These are phyloP conservation scores for Apophysomyces trapeziformis DNA, from an alignment of 371 early-diverging fungal genomes.

Conservation along the genomic window DNA sequence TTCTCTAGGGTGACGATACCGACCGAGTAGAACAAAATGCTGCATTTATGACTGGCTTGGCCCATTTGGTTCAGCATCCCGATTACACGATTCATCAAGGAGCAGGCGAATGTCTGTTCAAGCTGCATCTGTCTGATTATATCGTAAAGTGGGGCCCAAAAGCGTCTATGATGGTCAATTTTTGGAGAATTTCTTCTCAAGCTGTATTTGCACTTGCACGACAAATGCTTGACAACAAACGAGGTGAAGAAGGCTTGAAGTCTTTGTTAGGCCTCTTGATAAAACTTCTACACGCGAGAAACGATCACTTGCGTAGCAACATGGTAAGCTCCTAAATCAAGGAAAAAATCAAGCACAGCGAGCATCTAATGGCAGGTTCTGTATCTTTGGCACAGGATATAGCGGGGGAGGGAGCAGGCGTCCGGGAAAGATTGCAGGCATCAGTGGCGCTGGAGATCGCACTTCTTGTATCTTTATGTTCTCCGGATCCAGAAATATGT, in stretches of 20 bases:
- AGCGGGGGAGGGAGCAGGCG: constrained; percentile 56
- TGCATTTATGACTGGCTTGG: constrained; percentile 64
- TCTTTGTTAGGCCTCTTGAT: constrained; percentile 60
- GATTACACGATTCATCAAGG: constrained; percentile 62
- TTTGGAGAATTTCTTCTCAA: constrained; percentile 67
- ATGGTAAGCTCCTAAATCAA: constrained; percentile 31
- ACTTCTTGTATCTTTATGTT: constrained; percentile 74
- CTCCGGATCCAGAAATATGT: constrained; percentile 72
- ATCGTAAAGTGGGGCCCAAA: constrained; percentile 66
- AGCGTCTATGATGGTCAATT: constrained; percentile 52
- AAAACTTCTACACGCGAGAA: constrained; percentile 65
- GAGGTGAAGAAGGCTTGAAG: constrained; percentile 59
- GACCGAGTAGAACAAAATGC: constrained; percentile 63
- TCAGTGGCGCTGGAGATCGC: constrained; percentile 78
- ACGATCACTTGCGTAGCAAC: constrained; percentile 62
- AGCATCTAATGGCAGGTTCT: no score
- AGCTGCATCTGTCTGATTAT: constrained; percentile 54
- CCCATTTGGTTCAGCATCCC: constrained; percentile 64
- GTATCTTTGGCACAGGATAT: constrained; percentile 24
- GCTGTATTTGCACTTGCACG: constrained; percentile 48
- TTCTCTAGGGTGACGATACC: constrained; percentile 25
- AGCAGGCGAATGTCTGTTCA: constrained; percentile 71
- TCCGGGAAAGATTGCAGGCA: constrained; percentile 71
- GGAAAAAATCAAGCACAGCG: neutral
- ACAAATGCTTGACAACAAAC: constrained; percentile 56